Percentiles rank a stretch among this genome's conserved stretches.
phyloP scores from a whole-genome alignment of 2,329 filamentous ascomycete species.

The Phialemoniopsis sp. region DNA sequence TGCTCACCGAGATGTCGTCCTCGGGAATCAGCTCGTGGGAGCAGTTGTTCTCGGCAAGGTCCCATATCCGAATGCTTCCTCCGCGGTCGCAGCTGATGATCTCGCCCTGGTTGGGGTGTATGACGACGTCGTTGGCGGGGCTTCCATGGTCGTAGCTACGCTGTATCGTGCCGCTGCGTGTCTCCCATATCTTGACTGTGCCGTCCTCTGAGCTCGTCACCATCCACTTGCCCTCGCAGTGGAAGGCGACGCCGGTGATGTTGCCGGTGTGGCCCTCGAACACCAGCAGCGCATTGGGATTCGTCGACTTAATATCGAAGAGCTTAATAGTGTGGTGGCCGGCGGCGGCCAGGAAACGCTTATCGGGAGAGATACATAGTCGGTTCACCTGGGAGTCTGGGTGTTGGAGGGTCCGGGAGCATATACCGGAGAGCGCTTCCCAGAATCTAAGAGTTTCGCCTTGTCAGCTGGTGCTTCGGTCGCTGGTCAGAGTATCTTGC shows the following conservation, averaged over 20 bases:
- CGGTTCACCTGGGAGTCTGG: constrained; percentile 98
- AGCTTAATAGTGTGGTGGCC: constrained; percentile 85
- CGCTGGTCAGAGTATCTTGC: neutral
- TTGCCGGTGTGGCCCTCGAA: constrained; percentile 97
- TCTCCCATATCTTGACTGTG: constrained; percentile 97
- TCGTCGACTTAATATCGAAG: constrained; percentile 98
- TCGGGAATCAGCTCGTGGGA: constrained; percentile 94
- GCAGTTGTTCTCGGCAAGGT: constrained; percentile 94
- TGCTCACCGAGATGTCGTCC: constrained; percentile 89
- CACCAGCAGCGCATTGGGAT: constrained; percentile 85
- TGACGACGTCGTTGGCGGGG: constrained; percentile 96
- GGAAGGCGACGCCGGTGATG: constrained; percentile 93
- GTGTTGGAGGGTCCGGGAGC: constrained; percentile 95
- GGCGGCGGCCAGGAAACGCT: constrained; percentile 86
- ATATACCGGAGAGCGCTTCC: constrained; percentile 97
- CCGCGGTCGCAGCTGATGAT: constrained; percentile 93
- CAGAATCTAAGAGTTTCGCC: constrained; percentile 65
- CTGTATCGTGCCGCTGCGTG: constrained; percentile 78
- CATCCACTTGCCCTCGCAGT: constrained; percentile 99
- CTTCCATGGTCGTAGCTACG: constrained; percentile 88
- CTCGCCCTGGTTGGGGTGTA: constrained; percentile 97
- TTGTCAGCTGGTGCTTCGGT: too few relatives aligned
- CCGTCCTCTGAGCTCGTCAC: constrained; percentile 96
- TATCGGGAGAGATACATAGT: constrained; percentile 96
- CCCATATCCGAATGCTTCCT: constrained; percentile 93